Base-by-base conservation (phyloP, 306 rosid genomes). In the Glycine soja region DNA sequence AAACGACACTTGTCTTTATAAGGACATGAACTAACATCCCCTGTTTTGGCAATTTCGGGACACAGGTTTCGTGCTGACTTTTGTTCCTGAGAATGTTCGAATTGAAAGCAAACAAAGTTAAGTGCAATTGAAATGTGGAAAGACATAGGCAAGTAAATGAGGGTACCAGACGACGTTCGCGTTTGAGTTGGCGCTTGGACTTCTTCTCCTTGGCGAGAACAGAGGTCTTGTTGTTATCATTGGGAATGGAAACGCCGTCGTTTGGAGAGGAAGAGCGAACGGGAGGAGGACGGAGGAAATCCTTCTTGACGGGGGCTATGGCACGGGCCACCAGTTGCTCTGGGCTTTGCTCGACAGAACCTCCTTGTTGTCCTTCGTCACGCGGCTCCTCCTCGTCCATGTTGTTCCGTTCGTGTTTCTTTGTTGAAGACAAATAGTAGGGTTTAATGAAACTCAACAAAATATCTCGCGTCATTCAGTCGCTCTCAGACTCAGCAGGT, bases 151-250 rank as follows among this genome's bases (percentile, higher is more conserved):
- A 64, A 51, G 15, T 34, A 46, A 24, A 53, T n/a, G 3, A 53
- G 66, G 3, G 43, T 62, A 62, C 98, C 97, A 93, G 88, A 19
- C 84, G 95, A 80, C 98, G 97, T 72, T 93, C 99, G 15, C 99
- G 97, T 87, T 95, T 95, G 86, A 91, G 90, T 58, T 95, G 99
- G 79, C 99, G 99, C 73, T 91, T 95, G 46, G 99, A 95, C 82
- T 92, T 93, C 90, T 93, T 93, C 81, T 93, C 95, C 86, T 93
- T 93, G 3, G 78, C 82, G 10, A 88, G 85, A 70, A 79, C 32
- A 16, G 92, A 45, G 56, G 74, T 14, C 67, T 81, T 68, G 15
- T 16, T 68, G 10, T 16, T 86, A 30, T 84, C 76, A 19, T 80
- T 80, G 47, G 80, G 59, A 70, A 36, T 59, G 1, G 89, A 67